Evolutionary conservation across 257 asterid genomes (phyloP).

Genomic region (Solanum ahanhuiri): DNA sequence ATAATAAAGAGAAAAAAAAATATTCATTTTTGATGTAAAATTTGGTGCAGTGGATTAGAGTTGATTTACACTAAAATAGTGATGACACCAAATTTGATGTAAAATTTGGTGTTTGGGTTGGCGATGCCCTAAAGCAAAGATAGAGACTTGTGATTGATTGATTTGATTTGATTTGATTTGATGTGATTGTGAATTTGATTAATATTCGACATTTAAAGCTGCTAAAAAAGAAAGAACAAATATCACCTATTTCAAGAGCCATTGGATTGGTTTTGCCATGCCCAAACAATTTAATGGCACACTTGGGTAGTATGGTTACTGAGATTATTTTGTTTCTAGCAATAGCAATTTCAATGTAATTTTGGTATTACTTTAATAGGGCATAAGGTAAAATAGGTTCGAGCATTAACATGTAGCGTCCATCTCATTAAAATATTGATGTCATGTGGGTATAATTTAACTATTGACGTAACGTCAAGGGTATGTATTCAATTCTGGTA

Average conservation of each 20-base stretch:
- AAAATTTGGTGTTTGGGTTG: too few species aligned
- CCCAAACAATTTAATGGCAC: neutral
- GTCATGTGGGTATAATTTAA: too few species aligned
- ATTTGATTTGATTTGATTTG: conserved; percentile 19
- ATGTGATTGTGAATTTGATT: conserved; percentile 10
- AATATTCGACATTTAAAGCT: conserved; percentile 35
- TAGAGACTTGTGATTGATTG: conserved; percentile 40
- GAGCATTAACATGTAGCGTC: neutral
- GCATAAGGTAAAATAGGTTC: neutral
- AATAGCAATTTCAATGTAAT: too few species aligned
- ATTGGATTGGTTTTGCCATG: neutral
- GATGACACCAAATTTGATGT: too few species aligned
- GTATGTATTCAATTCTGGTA: neutral
- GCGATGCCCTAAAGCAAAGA: conserved; percentile 7
- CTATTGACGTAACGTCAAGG: neutral
- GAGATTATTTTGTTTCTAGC: too few species aligned
- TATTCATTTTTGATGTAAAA: too few species aligned
- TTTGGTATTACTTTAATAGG: too few species aligned
- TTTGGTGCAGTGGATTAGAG: too few species aligned
- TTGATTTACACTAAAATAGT: too few species aligned
- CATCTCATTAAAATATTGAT: too few species aligned
- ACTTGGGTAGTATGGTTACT: neutral
- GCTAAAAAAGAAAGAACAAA: neutral
- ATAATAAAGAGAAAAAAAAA: too few species aligned
- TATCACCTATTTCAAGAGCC: neutral